phyloP scores from a whole-genome alignment of 1,284 basidiomycete genomes.

The Rhodotorula sp. region DNA sequence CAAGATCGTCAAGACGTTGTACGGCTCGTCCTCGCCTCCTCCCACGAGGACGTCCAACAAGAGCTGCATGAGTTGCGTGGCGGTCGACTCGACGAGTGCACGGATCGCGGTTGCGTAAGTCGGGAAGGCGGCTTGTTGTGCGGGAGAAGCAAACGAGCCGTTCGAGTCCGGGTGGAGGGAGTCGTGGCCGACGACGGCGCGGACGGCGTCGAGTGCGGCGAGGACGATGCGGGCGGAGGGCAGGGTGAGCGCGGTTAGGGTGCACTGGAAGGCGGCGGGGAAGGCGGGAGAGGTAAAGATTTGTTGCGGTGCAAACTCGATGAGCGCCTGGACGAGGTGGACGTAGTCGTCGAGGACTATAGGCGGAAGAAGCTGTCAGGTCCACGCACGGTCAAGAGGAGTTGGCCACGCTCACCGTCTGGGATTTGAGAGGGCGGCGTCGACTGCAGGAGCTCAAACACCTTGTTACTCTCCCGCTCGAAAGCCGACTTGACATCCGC shows the following conservation, averaged over 20 bases:
- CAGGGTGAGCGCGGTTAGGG: conserved; percentile 72
- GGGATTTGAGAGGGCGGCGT: conserved; percentile 71
- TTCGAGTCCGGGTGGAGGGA: conserved; percentile 46
- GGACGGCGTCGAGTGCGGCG: conserved; percentile 76
- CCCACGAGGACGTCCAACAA: conserved; percentile 76
- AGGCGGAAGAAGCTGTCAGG: not conserved
- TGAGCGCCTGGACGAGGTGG: conserved; percentile 71
- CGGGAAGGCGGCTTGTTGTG: conserved; percentile 11
- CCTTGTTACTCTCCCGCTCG: conserved; percentile 68
- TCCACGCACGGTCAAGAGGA: not conserved
- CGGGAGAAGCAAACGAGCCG: conserved; percentile 10
- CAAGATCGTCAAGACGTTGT: conserved; percentile 73
- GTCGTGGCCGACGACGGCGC: conserved; percentile 66
- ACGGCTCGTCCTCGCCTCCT: conserved; percentile 82
- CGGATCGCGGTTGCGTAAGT: conserved; percentile 63
- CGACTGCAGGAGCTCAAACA: conserved; percentile 65
- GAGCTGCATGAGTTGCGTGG: conserved; percentile 66
- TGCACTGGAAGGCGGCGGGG: conserved; percentile 68
- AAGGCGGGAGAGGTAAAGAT: conserved; percentile 75
- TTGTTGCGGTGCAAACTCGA: conserved; percentile 68
- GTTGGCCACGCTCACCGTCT: conserved; percentile 59
- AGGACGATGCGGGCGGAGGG: conserved; percentile 78
- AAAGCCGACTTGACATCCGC: conserved; percentile 64
- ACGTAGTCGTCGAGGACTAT: conserved; percentile 93
- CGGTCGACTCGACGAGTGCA: conserved; percentile 68